Percentiles rank a stretch among this genome's conserved stretches.
phyloP scores from a whole-genome alignment of 139 green algal species.

The Coelastrella sp. region DNA sequence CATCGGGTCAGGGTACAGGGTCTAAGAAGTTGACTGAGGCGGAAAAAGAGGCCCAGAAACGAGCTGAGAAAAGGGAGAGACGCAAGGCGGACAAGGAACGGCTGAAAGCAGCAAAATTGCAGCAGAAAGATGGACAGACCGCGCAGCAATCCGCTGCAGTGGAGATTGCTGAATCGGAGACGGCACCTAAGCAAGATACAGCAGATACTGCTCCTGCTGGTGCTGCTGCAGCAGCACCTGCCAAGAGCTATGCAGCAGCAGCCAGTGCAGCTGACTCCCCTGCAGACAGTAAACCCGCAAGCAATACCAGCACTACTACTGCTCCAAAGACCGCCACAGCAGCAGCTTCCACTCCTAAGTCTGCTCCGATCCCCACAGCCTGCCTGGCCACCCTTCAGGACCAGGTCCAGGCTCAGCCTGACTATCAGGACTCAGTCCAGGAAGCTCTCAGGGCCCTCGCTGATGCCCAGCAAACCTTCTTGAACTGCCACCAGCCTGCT shows the following conservation, averaged over 20 bases:
- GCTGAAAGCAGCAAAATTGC: neutral
- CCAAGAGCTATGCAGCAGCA: conserved; percentile 28
- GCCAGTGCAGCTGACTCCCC: conserved; percentile 1
- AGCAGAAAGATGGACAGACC: too few relatives aligned
- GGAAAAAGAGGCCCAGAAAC: neutral
- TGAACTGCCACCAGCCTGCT: conserved; percentile 21
- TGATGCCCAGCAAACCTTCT: conserved; percentile 1
- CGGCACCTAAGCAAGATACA: neutral
- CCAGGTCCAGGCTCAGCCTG: neutral
- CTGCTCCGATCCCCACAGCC: conserved; percentile 4
- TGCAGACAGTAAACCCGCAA: neutral
- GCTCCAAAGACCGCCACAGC: neutral
- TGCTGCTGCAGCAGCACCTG: neutral
- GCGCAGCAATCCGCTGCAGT: neutral
- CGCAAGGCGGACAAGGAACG: conserved; percentile 23
- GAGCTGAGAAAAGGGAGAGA: conserved; percentile 5
- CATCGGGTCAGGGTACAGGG: neutral
- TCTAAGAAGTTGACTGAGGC: neutral
- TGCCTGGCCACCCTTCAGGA: neutral
- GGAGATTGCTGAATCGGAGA: neutral
- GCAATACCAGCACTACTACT: neutral
- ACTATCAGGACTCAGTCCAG: neutral
- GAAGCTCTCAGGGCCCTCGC: conserved; percentile 18
- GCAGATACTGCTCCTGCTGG: neutral
- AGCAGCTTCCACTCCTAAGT: neutral